Percentiles rank a stretch among this genome's conserved stretches.
These are phyloP conservation scores for Plasmodium adleri DNA, from an alignment of 169 alveolate genomes.

Conservation along the genomic window DNA sequence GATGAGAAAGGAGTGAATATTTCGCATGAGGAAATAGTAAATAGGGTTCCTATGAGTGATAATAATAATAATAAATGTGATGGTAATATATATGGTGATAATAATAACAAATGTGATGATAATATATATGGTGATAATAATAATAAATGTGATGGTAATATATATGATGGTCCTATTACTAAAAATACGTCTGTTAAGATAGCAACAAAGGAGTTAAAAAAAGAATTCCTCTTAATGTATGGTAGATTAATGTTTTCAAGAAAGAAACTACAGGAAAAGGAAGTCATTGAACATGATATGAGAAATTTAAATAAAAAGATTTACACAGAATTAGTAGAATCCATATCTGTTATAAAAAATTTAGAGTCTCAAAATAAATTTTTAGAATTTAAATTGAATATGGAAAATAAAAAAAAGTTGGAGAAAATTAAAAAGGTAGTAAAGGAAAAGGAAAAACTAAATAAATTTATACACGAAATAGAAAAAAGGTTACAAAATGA, in stretches of 20 bases:
- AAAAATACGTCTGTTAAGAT: too few relatives aligned
- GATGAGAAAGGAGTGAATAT: too few relatives aligned
- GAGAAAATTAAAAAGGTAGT: constrained; percentile 30
- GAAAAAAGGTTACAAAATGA: constrained; percentile 48
- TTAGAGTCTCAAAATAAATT: constrained; percentile 71
- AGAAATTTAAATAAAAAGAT: constrained; percentile 79
- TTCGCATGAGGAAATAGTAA: too few relatives aligned
- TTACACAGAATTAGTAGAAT: constrained; percentile 81
- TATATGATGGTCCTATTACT: too few relatives aligned
- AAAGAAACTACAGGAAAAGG: constrained; percentile 80
- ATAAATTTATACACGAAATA: constrained; percentile 29
- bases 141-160: too few relatives aligned
- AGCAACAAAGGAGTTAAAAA: constrained; percentile 71
- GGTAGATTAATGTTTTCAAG: constrained; percentile 79
- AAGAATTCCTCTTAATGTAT: constrained; percentile 83
- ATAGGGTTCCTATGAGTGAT: too few relatives aligned
- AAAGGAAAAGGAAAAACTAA: constrained; percentile 23
- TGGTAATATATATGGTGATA: too few relatives aligned
- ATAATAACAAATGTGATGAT: too few relatives aligned
- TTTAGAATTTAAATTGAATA: constrained; percentile 42
- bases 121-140: too few relatives aligned
- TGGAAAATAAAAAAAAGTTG: constrained; percentile 66
- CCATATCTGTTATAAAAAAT: constrained; percentile 77
- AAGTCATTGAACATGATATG: constrained; percentile 82
- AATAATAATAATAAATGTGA: too few relatives aligned